Conservation (phyloP, 371 early-diverging fungal genomes). For the Enterospora canceri region DNA sequence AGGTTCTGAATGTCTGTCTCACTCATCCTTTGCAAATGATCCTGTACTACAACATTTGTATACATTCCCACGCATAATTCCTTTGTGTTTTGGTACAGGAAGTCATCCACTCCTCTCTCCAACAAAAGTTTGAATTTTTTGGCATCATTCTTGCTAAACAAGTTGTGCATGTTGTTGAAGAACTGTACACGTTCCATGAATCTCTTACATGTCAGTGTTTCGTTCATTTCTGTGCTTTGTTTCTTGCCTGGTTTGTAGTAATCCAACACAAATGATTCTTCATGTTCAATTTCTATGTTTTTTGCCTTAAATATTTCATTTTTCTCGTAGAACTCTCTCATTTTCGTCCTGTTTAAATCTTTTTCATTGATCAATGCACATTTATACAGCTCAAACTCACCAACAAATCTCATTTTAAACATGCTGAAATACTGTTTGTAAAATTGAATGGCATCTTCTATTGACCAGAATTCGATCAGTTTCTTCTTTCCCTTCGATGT, state of each 20-base stretch:
- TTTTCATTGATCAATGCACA: no score
- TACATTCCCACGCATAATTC: conserved; percentile 49
- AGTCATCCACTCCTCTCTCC: conserved; percentile 9
- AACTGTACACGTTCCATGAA: conserved; percentile 28
- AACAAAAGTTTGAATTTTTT: conserved; percentile 14
- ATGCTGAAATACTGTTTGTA: conserved; percentile 33
- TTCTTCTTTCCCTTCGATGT: background rate
- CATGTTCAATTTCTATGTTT: background rate
- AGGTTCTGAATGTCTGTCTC: conserved; percentile 34
- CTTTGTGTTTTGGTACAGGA: conserved; percentile 34
- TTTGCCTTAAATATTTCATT: no score
- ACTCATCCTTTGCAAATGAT: conserved; percentile 25
- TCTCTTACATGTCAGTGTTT: background rate
- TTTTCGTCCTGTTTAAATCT: no score
- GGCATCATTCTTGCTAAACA: conserved; percentile 29
- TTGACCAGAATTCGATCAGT: conserved; percentile 23
- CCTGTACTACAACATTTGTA: conserved; percentile 54
- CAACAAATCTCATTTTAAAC: conserved; percentile 24
- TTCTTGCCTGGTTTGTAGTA: background rate
- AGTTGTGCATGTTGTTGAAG: conserved; percentile 33
- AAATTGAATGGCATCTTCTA: conserved; percentile 36
- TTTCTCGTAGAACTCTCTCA: no score
- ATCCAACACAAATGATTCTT: background rate
- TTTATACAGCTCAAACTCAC: no score
- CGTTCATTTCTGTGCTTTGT: background rate